phyloP scores from a whole-genome alignment of 768 basidiomycete species.

The Lepiota subincarnata region DNA sequence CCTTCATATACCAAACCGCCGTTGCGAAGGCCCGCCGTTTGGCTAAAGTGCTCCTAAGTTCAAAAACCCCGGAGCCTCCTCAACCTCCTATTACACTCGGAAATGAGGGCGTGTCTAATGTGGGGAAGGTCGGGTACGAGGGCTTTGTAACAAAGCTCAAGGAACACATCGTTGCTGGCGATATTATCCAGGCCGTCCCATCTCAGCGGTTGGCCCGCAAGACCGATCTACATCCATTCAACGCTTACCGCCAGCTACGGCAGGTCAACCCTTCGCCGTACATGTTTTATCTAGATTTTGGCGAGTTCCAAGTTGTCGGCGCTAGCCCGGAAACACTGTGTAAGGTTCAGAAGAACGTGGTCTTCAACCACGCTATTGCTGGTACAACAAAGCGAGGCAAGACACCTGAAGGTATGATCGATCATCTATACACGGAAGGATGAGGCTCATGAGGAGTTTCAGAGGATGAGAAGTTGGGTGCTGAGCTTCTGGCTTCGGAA shows the following conservation, averaged over 20 bases:
- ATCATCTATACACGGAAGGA: not conserved
- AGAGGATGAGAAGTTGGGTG: slow-evolving; percentile 87
- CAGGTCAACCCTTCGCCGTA: slow-evolving; percentile 97
- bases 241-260: slow-evolving; percentile 90
- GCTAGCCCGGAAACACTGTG: slow-evolving; percentile 97
- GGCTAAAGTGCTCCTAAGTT: slow-evolving; percentile 60
- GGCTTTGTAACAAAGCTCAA: slow-evolving; percentile 87
- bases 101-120: slow-evolving; percentile 74
- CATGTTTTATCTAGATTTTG: slow-evolving; percentile 97
- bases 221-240: slow-evolving; percentile 92
- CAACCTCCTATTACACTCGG: slow-evolving; percentile 68
- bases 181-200: slow-evolving; percentile 99
- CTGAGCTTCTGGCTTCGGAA: slow-evolving; percentile 73
- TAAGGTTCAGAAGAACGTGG: slow-evolving; percentile 88
- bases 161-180: slow-evolving; percentile 91
- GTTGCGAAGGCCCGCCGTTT: slow-evolving; percentile 77
- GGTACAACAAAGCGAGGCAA: slow-evolving; percentile 89
- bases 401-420: slow-evolving; percentile 68
- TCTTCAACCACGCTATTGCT: slow-evolving; percentile 97
- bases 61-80: slow-evolving; percentile 55
- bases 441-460: slow-evolving; percentile 14
- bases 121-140: slow-evolving; percentile 92
- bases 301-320: slow-evolving; percentile 92
- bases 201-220: slow-evolving; percentile 86
- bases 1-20: slow-evolving; percentile 86